These are phyloP conservation scores for Cryptococcus sp. DNA, from an alignment of 1,284 basidiomycete genomes.

Conservation along the genomic window DNA sequence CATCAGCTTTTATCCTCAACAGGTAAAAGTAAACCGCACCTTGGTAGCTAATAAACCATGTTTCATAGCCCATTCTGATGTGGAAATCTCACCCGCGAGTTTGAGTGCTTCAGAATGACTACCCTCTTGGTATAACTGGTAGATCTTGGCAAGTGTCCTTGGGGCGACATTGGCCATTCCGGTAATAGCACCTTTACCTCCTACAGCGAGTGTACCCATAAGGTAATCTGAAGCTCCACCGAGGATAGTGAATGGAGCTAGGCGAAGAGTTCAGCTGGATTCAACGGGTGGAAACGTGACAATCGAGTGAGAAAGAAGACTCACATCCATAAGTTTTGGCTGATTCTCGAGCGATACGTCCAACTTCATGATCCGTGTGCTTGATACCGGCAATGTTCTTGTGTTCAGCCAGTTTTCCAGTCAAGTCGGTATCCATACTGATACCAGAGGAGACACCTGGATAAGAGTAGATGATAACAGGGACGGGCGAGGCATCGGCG, in stretches of 20 bases:
- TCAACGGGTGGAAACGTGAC: too few species aligned
- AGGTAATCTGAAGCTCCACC: conserved; percentile 43
- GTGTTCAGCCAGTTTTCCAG: conserved; percentile 25
- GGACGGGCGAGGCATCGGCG: conserved; percentile 29
- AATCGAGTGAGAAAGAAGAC: too few species aligned
- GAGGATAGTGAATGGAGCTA: conserved; percentile 35
- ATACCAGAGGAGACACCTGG: conserved; percentile 34
- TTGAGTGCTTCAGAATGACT: conserved; percentile 21
- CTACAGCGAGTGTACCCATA: conserved; percentile 25
- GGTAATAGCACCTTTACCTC: conserved; percentile 39
- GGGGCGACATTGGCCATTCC: conserved; percentile 41
- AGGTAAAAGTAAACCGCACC: conserved; percentile 13
- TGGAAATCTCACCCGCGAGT: conserved; percentile 23
- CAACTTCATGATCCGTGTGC: conserved; percentile 42
- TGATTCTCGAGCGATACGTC: conserved; percentile 29
- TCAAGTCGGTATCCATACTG: conserved; percentile 32
- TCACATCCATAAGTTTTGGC: background rate
- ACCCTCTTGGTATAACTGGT: conserved; percentile 25
- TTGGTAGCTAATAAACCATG: conserved; percentile 36
- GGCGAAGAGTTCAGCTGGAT: background rate
- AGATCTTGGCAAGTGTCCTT: conserved; percentile 25
- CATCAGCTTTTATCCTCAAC: background rate
- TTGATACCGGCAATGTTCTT: conserved; percentile 39
- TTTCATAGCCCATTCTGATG: conserved; percentile 34
- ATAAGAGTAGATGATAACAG: conserved; percentile 36